Conservation (phyloP, 1,284 basidiomycete species). For the Melampsora americana region DNA sequence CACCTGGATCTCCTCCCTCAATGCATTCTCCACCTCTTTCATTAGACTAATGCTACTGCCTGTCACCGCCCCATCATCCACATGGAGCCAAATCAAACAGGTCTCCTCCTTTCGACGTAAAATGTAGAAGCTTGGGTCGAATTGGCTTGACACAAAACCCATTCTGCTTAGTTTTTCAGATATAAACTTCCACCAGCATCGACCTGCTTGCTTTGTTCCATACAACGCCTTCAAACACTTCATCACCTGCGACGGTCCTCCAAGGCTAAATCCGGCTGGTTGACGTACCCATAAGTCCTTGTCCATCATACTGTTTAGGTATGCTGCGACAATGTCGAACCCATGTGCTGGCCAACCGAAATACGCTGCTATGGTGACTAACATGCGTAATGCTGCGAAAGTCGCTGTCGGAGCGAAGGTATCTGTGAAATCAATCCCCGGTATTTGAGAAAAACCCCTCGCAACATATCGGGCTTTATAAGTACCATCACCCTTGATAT, state of each 20-base stretch:
- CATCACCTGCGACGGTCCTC: background rate
- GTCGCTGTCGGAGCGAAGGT: slow-evolving; percentile 20
- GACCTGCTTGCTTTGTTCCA: background rate
- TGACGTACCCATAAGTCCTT: background rate
- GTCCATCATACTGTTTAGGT: slow-evolving; percentile 13
- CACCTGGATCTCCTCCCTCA: background rate
- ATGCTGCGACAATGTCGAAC: slow-evolving; percentile 23
- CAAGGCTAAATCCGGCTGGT: background rate
- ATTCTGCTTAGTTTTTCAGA: background rate
- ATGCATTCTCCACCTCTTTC: background rate
- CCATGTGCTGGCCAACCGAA: background rate
- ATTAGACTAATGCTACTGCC: background rate
- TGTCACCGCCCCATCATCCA: slow-evolving; percentile 1
- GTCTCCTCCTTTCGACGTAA: background rate
- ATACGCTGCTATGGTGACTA: background rate
- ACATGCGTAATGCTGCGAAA: background rate
- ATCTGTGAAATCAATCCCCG: background rate
- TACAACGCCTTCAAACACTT: slow-evolving; percentile 13
- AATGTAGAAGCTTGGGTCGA: background rate
- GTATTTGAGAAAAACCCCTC: background rate
- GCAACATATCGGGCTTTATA: slow-evolving; percentile 4
- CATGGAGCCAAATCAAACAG: slow-evolving; percentile 1
- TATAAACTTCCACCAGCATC: slow-evolving; percentile 15
- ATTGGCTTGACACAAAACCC: background rate
- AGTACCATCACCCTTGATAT: background rate